A percentile compares a stretch with the other conserved stretches of the same genome.
Conservation (phyloP, 2,329 filamentous ascomycete genomes). For the Neocucurbitaria cava region DNA sequence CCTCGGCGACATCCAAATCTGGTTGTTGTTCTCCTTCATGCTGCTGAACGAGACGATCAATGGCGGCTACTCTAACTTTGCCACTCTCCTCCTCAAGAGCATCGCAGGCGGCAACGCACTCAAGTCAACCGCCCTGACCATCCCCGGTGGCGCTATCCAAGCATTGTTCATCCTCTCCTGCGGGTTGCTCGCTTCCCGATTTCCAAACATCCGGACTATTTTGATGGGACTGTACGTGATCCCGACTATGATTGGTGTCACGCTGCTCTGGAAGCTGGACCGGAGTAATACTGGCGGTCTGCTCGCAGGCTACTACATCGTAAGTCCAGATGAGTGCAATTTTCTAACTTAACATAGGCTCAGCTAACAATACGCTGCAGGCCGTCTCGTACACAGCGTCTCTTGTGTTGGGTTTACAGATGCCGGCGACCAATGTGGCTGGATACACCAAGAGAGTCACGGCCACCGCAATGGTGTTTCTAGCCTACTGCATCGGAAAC, state of each 20-base stretch:
- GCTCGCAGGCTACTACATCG: slow-evolving; percentile 61
- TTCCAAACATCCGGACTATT: slow-evolving; percentile 59
- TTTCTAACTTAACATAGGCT: too few relatives aligned
- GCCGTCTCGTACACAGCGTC: too few relatives aligned
- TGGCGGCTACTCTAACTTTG: not conserved
- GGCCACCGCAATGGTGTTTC: slow-evolving; percentile 55
- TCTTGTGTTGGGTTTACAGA: slow-evolving; percentile 62
- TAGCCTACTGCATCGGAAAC: slow-evolving; percentile 57
- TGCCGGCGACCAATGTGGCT: slow-evolving; percentile 58
- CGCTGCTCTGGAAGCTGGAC: slow-evolving; percentile 60
- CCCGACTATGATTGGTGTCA: slow-evolving; percentile 59
- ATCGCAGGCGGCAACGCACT: slow-evolving; percentile 52
- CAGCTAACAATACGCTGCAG: too few relatives aligned
- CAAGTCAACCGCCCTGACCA: slow-evolving; percentile 60
- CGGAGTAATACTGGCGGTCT: slow-evolving; percentile 54
- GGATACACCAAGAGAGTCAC: slow-evolving; percentile 48
- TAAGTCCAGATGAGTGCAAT: too few relatives aligned
- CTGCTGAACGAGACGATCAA: not conserved
- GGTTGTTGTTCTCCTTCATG: not conserved
- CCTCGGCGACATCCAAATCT: not conserved
- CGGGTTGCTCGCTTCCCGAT: slow-evolving; percentile 59
- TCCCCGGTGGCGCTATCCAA: slow-evolving; percentile 63
- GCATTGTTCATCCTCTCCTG: slow-evolving; percentile 62
- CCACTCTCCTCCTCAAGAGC: slow-evolving; percentile 45
- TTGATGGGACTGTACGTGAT: slow-evolving; percentile 61